These are phyloP conservation scores for Kluyveromyces starmeri DNA, from an alignment of 805 yeast genomes.

Conservation along the genomic window DNA sequence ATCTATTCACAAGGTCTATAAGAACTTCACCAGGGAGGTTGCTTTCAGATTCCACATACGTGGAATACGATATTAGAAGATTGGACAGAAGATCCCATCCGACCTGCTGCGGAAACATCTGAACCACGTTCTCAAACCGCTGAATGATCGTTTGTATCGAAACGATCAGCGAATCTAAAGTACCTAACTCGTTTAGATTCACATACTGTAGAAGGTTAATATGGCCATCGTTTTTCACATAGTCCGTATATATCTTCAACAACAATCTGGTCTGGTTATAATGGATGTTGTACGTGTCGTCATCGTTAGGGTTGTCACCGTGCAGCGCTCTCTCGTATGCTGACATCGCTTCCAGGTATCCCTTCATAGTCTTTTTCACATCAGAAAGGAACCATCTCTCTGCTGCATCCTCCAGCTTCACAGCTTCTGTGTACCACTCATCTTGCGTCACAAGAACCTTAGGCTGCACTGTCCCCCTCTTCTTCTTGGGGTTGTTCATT, in stretches of 20 bases:
- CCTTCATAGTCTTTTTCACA: slow-evolving; percentile 22
- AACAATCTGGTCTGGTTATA: slow-evolving; percentile 27
- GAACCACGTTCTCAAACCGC: slow-evolving; percentile 16
- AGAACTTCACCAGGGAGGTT: slow-evolving; percentile 12
- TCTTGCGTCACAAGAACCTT: slow-evolving; percentile 15
- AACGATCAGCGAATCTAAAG: slow-evolving; percentile 10
- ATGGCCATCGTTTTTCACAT: slow-evolving; percentile 22
- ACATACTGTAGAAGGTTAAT: slow-evolving; percentile 24
- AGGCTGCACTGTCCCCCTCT: not conserved
- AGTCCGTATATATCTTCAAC: slow-evolving; percentile 25
- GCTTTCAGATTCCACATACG: slow-evolving; percentile 17
- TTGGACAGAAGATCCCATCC: slow-evolving; percentile 29
- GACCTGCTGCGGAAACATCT: slow-evolving; percentile 10
- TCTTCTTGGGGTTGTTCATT: no score
- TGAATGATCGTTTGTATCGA: slow-evolving; percentile 14
- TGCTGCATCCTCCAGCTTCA: slow-evolving; percentile 28
- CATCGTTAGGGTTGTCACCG: slow-evolving; percentile 17
- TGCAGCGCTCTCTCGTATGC: slow-evolving; percentile 29
- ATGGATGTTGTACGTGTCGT: slow-evolving; percentile 29
- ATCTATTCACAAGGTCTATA: slow-evolving; percentile 12
- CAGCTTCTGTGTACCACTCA: slow-evolving; percentile 27
- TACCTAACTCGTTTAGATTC: slow-evolving; percentile 18
- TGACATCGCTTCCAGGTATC: slow-evolving; percentile 20
- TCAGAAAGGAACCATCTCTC: slow-evolving; percentile 30
- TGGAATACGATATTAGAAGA: slow-evolving; percentile 20